Evolutionary conservation across 164 flowering plant species (phyloP).

Genomic region (Cinnamomum micranthum): DNA sequence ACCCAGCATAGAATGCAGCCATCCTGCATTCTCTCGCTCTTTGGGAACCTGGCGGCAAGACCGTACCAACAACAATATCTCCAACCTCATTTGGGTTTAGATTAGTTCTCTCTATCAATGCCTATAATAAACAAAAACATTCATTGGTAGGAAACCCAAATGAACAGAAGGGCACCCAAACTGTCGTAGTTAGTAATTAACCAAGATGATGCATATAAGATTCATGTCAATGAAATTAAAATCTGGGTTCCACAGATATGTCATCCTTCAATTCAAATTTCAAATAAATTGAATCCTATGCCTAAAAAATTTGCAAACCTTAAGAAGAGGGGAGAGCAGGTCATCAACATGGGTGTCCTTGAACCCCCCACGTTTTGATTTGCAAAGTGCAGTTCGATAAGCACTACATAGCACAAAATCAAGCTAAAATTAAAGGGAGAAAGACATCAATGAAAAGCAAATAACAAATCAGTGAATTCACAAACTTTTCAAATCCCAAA

Average conservation of each 20-base stretch:
- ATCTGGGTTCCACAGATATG: not conserved
- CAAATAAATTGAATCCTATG: not conserved
- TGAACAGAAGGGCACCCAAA: not conserved
- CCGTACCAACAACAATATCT: conserved; percentile 94
- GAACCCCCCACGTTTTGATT: conserved; percentile 87
- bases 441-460: no score
- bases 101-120: conserved; percentile 82
- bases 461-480: not conserved
- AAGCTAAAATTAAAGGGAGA: not conserved
- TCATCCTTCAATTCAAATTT: not conserved
- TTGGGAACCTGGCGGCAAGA: conserved; percentile 84
- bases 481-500: not conserved
- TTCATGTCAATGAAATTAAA: not conserved
- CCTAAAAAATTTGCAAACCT: conserved; percentile 33
- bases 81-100: conserved; percentile 87
- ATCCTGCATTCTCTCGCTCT: conserved; percentile 96
- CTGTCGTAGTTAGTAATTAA: not conserved
- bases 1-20: conserved; percentile 99
- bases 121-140: conserved; percentile 37
- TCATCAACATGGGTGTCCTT: conserved; percentile 89
- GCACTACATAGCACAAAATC: conserved; percentile 40
- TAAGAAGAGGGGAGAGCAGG: conserved; percentile 78
- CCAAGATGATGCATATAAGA: not conserved
- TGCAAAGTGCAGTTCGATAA: conserved; percentile 72
- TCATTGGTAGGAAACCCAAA: not conserved